Percentiles rank a stretch among this genome's conserved stretches.
Conservation (phyloP, 768 basidiomycete genomes). For the Sporobolomyces phaffii region DNA sequence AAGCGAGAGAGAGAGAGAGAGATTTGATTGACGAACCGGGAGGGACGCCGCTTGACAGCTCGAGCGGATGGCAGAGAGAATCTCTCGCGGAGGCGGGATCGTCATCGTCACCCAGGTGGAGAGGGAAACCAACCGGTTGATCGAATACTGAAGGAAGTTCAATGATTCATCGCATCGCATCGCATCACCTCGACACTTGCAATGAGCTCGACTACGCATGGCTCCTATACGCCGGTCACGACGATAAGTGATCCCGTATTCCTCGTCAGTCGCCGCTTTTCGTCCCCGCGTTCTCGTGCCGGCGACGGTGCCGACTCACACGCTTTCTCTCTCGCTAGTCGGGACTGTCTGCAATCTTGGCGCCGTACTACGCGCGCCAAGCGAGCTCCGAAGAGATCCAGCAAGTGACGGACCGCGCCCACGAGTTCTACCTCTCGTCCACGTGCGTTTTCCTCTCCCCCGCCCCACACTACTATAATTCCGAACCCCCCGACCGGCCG, state of each 20-base stretch:
- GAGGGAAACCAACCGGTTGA: background rate
- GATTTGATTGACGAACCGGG: constrained; percentile 2
- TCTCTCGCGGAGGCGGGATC: background rate
- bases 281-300: background rate
- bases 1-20: background rate
- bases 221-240: background rate
- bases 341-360: constrained; percentile 31
- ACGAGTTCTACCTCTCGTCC: constrained; percentile 13
- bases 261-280: background rate
- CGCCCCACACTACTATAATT: background rate
- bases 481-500: too few species aligned
- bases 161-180: too few species aligned
- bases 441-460: background rate
- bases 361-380: constrained; percentile 18
- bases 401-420: constrained; percentile 23
- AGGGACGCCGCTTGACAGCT: background rate
- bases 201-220: background rate
- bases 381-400: constrained; percentile 28
- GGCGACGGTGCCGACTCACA: background rate
- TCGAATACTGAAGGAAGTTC: too few species aligned
- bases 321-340: background rate
- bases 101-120: background rate
- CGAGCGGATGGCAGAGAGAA: background rate
- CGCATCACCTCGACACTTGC: too few species aligned
- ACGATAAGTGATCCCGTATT: background rate